Evolutionary conservation across 106 monocot genomes (phyloP).

Genomic region (Platanthera guangdongensis): DNA sequence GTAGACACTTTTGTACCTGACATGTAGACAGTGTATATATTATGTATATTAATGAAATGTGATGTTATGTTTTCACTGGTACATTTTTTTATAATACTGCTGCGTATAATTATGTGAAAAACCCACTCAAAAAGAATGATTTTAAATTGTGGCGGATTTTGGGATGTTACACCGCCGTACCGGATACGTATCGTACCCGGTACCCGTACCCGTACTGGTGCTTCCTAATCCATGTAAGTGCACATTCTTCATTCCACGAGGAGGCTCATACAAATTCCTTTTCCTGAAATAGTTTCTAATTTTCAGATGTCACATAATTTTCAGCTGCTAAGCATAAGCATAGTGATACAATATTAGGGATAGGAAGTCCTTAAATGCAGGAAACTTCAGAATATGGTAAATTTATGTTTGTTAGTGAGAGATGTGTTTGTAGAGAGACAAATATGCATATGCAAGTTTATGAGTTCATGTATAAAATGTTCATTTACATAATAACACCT

Average conservation of each 20-base stretch:
- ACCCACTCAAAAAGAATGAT: no score
- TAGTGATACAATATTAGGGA: neutral
- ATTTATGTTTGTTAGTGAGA: no score
- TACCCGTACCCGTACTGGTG: no score
- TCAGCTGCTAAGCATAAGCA: neutral
- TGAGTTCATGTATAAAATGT: neutral
- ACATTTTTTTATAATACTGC: no score
- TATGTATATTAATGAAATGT: no score
- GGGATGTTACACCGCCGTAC: no score
- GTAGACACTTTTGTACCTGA: no score
- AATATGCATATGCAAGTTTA: neutral
- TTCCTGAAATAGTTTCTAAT: neutral
- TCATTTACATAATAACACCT: neutral
- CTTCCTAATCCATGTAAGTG: neutral
- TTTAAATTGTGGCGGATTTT: no score
- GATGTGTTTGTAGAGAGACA: neutral
- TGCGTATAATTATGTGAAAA: no score
- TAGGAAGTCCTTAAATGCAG: neutral
- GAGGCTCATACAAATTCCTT: neutral
- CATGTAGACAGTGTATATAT: no score
- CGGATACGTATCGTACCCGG: no score
- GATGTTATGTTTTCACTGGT: no score
- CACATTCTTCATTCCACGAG: neutral
- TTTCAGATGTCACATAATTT: neutral
- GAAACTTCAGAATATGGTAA: neutral